Conservation (phyloP, 805 yeast species). For the Nakazawaea populi region DNA sequence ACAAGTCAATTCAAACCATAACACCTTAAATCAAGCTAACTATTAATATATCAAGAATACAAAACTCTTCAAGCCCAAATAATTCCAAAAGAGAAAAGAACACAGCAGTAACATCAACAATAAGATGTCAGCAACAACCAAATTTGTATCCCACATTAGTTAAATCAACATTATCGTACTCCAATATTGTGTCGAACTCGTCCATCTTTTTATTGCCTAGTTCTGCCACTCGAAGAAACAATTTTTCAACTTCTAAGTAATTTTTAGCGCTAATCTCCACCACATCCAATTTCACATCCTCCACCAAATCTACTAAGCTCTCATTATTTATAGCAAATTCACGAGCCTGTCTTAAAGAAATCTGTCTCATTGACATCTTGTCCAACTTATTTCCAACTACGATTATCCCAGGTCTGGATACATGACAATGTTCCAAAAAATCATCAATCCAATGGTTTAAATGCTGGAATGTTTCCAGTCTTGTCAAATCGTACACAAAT, state of each 20-base stretch:
- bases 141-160: background rate
- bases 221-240: conserved; percentile 22
- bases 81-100: too few relatives aligned
- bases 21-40: background rate
- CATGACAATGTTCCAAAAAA: conserved; percentile 43
- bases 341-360: conserved; percentile 24
- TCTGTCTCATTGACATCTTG: conserved; percentile 20
- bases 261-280: conserved; percentile 22
- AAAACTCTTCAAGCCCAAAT: background rate
- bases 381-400: conserved; percentile 52
- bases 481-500: conserved; percentile 48
- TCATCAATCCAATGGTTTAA: conserved; percentile 39
- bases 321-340: conserved; percentile 18
- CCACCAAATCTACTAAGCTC: conserved; percentile 15
- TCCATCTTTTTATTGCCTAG: conserved; percentile 16
- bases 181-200: conserved; percentile 13
- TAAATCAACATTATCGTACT: conserved; percentile 21
- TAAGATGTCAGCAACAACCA: conserved; percentile 1
- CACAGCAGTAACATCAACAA: too few relatives aligned
- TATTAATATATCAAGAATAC: background rate
- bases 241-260: conserved; percentile 19
- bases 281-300: conserved; percentile 21
- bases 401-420: conserved; percentile 38
- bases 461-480: conserved; percentile 43
- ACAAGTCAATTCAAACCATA: background rate